These are phyloP conservation scores for Malassezia dermatis DNA, from an alignment of 1,284 basidiomycete species.

Conservation along the genomic window DNA sequence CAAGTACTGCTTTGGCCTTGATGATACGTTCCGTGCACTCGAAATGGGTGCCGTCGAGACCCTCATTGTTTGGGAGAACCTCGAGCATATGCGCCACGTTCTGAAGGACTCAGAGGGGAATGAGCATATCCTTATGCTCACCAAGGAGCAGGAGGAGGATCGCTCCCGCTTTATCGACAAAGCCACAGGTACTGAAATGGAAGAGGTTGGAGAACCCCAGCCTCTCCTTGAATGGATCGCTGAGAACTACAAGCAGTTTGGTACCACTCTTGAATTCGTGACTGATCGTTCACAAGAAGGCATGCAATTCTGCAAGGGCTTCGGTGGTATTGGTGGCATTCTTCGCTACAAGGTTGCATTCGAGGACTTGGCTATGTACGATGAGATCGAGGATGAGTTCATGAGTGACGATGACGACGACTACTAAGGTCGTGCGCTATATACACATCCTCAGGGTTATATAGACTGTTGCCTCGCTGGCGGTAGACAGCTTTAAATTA, in stretches of 20 bases:
- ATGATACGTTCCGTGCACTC: conserved; percentile 90
- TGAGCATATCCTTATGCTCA: conserved; percentile 36
- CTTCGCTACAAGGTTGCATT: conserved; percentile 55
- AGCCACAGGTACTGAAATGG: conserved; percentile 90
- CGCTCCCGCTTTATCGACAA: conserved; percentile 89
- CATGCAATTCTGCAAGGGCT: conserved; percentile 95
- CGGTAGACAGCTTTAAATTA: neutral
- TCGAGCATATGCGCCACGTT: conserved; percentile 39
- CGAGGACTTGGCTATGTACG: conserved; percentile 43
- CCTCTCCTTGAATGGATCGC: conserved; percentile 73
- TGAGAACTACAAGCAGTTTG: conserved; percentile 96
- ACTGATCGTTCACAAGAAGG: conserved; percentile 72
- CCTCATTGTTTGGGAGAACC: conserved; percentile 93
- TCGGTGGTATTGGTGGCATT: conserved; percentile 92
- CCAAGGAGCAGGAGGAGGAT: conserved; percentile 53
- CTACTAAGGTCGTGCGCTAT: conserved; percentile 7
- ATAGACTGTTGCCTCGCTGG: neutral
- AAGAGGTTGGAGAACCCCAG: conserved; percentile 54
- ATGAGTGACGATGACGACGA: conserved; percentile 41
- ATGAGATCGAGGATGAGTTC: conserved; percentile 44
- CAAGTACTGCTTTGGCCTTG: conserved; percentile 95
- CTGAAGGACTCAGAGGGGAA: conserved; percentile 40
- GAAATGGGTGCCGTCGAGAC: conserved; percentile 96
- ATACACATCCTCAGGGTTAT: neutral
- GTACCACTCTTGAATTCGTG: conserved; percentile 60